Evolutionary conservation across 768 basidiomycete genomes (phyloP).

Genomic region (Agaricus bisporus): DNA sequence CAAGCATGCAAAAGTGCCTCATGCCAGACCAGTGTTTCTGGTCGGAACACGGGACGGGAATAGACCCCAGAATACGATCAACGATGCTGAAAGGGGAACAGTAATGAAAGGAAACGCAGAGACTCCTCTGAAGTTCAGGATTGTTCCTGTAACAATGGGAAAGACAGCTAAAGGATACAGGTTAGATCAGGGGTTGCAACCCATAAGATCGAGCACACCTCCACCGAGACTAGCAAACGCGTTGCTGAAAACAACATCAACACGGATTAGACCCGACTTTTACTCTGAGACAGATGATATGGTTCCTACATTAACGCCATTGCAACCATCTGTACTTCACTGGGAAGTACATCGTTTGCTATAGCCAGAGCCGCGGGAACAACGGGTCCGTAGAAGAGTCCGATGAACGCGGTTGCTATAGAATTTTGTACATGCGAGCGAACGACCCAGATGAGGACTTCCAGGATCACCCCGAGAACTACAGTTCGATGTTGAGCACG

Average conservation of each 20-base stretch:
- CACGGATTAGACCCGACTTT: background rate
- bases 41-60: constrained; percentile 1
- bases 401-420: constrained; percentile 39
- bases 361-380: constrained; percentile 41
- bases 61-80: constrained; percentile 3
- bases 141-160: constrained; percentile 41
- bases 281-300: background rate
- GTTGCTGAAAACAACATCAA: constrained; percentile 1
- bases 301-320: constrained; percentile 47
- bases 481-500: background rate
- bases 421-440: constrained; percentile 41
- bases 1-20: background rate
- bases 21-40: background rate
- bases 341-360: constrained; percentile 40
- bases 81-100: constrained; percentile 27
- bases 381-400: constrained; percentile 43
- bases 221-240: constrained; percentile 12
- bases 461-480: constrained; percentile 40
- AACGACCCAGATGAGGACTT: constrained; percentile 44
- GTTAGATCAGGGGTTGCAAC: background rate
- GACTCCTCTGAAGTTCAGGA: constrained; percentile 33
- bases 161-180: constrained; percentile 32
- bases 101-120: constrained; percentile 36
- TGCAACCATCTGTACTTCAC: constrained; percentile 42
- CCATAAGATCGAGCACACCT: constrained; percentile 3